Base-by-base conservation (phyloP, 2,329 filamentous ascomycete species). In the Hypoxylon sp. region DNA sequence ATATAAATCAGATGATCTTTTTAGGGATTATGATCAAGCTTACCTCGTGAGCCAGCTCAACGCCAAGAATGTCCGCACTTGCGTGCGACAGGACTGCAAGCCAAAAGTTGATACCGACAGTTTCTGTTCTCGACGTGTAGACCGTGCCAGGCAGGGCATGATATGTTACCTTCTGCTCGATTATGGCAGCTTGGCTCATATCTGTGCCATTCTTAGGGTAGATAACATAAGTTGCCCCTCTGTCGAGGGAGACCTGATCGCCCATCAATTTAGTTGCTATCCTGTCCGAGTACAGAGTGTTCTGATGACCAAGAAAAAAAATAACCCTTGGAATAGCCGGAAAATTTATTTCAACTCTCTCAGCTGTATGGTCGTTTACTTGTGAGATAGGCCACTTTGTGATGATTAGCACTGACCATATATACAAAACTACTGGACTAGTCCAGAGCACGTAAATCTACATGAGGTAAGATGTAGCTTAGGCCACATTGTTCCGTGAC, bases 61-160 rank as follows among this genome's bases (percentile, higher is more conserved):
- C 30, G 6, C 28, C 30, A 28, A 58, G 28, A n/a, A 48, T n/a
- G n/a, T 34, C 19, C n/a, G 55, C 55, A 10, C 34, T 34, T 5
- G 3, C 7, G 5, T 48, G 28, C 3, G 30, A 25, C 41, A 58
- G 9, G 10, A 10, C 36, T 10, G 43, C 55, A 14, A 58, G 43
- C 55, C 55, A 58, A 43, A 48, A 58, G 43, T 58, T 58, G 21
- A 58, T 38, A 3, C 55, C 55, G 2, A 58, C 55, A 13, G 23
- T 36, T 28, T 17, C n/a, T 10, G 55, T 49, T 14, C 25, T 28
- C 10, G 55, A 58, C 13, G 30, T 25, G 30, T 58, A 58, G 28
- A 58, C 3, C 5, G 17, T 58, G 6, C 30, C 23, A 3, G 41
- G 41, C 13, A 48, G n/a, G 7, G 43, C 11, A 21, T 36, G 34